Base-by-base conservation (phyloP, 1,284 basidiomycete genomes). In the Fistulinella staudtii region DNA sequence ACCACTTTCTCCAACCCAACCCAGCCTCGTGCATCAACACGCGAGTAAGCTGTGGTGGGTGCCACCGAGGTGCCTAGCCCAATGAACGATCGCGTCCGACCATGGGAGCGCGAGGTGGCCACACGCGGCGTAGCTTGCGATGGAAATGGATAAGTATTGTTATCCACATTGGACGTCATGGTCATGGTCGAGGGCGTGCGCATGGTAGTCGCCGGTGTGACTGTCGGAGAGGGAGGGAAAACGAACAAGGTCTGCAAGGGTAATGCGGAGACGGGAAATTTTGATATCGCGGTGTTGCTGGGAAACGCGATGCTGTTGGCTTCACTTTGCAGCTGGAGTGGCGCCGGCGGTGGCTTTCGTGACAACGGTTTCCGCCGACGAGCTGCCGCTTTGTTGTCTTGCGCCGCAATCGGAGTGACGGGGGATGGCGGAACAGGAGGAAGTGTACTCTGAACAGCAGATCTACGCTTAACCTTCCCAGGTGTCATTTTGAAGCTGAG, bases 161-260 rank as follows among this genome's bases (percentile, higher is more conserved):
- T 65, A 42, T 72, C 59, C 52, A 63, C 50, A 31, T 71, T 81
- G 51, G 78, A 85, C 50, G 75, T 89, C 51, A 88, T 68, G 40
- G 80, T 88, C 74, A 82, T 82, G 36, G 80, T 89, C 51, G 78
- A 82, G 36, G 81, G 84, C 46, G 79, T 89, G 36, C 79, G 76
- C 31, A 51, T 49, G 42, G 54, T 40, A 33, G 77, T 72, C 41
- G 46, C 38, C 46, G 70, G 71, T 45, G 75, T 41, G 44, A 66
- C 60, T 7, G 78, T 83, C 8, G 86, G 85, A 11, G 85, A 88
- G 28, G 87, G 85, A 3, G 87, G 87, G 60, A 90, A 90, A 30
- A 90, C 82, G 56, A 90, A 89, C 37, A 90, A 70, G 0, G 86
- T 90, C 61, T 89, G 87, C 1, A 85, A 77, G 22, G 79, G 77